Evolutionary conservation across 495 filamentous ascomycete genomes (phyloP), one percentile per base, ranked within the genome.

Genomic region (Jackrogersella multiformis): DNA sequence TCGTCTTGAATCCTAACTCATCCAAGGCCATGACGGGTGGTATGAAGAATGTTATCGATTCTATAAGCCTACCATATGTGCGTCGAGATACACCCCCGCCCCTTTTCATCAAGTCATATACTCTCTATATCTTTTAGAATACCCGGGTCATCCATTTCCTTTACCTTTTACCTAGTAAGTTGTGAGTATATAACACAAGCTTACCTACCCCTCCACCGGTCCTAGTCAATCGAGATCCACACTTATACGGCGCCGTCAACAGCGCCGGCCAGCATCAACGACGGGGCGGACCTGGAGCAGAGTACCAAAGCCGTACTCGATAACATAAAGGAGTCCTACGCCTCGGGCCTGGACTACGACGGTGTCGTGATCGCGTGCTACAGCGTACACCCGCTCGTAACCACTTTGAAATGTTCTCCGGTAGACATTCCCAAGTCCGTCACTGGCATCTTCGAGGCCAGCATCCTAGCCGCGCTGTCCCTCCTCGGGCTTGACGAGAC

Each of bases 1-100:
- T 97, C 68, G 84, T 97, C 66, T 87, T 97, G 76, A 97, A 98
- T 71, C 94, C 94, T 30, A 98, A 98, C 78, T 94, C 92, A 21
- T 93, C 89, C 1, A 70, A 78, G 36, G 81, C 86, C 46, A 97
- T 98, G 93, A 97, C 94, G 0, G 82, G 88, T 8, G 87, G 86
- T 4, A 78, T 97, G 54, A 84, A 83, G 48, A 85, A 88, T 0
- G 82, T 93, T 2, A 79, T 95, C 59, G 76, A 84, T 21, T 59
- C 72, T n/a, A 74, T 89, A 48, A 73, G 80, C 7, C 76, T 82
- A 26, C 68, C 78, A 58, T 74, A 80, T 44, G 87, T 88, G 54
- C 54, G 74, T 64, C 20, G 6, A 32, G 10, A 41, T 13, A 39
- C 6, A 24, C 15, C 44, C 26, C n/a, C n/a, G n/a, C 41, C 18